phyloP scores from a whole-genome alignment of 129 eudicot species.

The Arctium lappa region DNA sequence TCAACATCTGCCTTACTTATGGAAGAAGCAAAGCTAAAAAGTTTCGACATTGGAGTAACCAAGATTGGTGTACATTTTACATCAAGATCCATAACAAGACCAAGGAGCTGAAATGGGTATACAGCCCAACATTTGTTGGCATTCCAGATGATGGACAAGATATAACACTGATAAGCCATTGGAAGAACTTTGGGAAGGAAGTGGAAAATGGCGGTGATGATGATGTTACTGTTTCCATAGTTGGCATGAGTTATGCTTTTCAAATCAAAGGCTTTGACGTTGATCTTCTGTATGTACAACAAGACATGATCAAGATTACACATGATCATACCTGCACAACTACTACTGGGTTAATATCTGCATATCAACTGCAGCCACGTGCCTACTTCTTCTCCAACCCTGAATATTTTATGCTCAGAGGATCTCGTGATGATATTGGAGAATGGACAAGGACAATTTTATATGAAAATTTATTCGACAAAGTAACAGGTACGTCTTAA shows the following conservation, averaged over 20 bases:
- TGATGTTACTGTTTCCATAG: conserved; percentile 11
- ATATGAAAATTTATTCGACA: background rate
- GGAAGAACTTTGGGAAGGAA: conserved; percentile 5
- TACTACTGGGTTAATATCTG: background rate
- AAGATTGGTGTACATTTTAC: background rate
- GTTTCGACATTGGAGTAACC: background rate
- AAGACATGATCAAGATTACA: background rate
- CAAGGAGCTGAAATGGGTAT: conserved; percentile 16
- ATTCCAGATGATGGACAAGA: background rate
- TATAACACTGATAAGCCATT: conserved; percentile 6
- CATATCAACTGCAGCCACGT: background rate
- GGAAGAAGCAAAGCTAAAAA: background rate
- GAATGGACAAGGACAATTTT: background rate
- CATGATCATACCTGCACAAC: background rate
- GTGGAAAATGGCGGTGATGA: conserved; percentile 17
- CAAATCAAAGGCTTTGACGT: conserved; percentile 11
- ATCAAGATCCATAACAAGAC: conserved; percentile 18
- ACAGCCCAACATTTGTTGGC: conserved; percentile 13
- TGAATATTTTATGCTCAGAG: background rate
- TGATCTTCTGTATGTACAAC: background rate
- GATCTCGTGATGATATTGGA: background rate
- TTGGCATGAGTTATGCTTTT: background rate
- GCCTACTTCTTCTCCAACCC: conserved; percentile 9
- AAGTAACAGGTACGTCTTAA: background rate
- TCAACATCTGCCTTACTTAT: background rate